Evolutionary conservation across 345 rosid genomes (phyloP).

Genomic region (Bretschneidera sinensis): DNA sequence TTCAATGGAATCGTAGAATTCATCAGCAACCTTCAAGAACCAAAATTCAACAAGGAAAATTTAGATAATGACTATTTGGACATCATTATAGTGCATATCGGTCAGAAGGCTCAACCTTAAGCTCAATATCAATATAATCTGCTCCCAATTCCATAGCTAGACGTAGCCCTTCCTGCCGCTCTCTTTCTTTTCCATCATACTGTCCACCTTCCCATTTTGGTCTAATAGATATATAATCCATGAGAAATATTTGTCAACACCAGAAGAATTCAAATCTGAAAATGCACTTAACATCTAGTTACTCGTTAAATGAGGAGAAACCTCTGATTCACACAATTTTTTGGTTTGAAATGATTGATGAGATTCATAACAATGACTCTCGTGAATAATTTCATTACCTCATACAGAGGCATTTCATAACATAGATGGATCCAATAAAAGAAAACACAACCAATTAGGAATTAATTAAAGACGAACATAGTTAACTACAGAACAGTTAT

Average conservation of each 20-base stretch:
- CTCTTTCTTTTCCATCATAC: conserved; percentile 49
- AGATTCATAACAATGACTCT: too few species aligned
- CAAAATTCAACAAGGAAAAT: conserved; percentile 9
- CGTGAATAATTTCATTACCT: too few species aligned
- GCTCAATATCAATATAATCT: conserved; percentile 54
- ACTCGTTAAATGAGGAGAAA: too few species aligned
- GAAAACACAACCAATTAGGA: too few species aligned
- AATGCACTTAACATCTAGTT: too few species aligned
- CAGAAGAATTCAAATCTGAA: background rate
- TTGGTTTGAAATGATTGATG: too few species aligned
- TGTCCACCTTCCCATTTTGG: conserved; percentile 69
- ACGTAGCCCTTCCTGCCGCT: conserved; percentile 35
- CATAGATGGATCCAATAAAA: too few species aligned
- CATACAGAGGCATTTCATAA: too few species aligned
- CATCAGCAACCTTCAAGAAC: conserved; percentile 45
- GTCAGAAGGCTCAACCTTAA: conserved; percentile 29
- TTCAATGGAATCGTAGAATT: conserved; percentile 36
- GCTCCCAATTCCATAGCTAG: conserved; percentile 56
- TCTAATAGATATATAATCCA: conserved; percentile 22
- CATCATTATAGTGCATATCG: background rate
- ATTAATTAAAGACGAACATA: too few species aligned
- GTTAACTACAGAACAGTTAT: too few species aligned
- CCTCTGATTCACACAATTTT: too few species aligned
- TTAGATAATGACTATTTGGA: background rate
- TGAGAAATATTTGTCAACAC: conserved; percentile 1